Conservation (phyloP, 1,139 yeast species). For the Zygoascus meyerae region DNA sequence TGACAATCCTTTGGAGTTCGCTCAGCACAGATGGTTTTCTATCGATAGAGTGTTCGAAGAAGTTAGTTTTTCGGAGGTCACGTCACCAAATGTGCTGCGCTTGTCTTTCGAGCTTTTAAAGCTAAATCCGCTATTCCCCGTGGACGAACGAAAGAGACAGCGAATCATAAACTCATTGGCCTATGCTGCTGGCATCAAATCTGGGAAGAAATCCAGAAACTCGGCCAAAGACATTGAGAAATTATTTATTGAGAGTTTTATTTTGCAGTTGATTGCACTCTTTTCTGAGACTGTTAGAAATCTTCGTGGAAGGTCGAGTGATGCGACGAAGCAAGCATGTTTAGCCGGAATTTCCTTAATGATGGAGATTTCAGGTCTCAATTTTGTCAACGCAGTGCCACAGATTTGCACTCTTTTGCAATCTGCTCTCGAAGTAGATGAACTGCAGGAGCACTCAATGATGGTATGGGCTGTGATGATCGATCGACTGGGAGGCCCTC, state of each 20-base stretch:
- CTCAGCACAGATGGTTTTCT: slow-evolving; percentile 51
- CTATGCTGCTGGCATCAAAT: slow-evolving; percentile 16
- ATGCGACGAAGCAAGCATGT: slow-evolving; percentile 64
- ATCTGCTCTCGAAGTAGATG: slow-evolving; percentile 61
- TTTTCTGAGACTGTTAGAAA: slow-evolving; percentile 79
- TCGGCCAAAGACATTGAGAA: background rate
- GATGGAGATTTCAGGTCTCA: slow-evolving; percentile 52
- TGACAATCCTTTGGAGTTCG: slow-evolving; percentile 41
- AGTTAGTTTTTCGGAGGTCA: slow-evolving; percentile 40
- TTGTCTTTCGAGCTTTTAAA: slow-evolving; percentile 33
- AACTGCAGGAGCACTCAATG: slow-evolving; percentile 58
- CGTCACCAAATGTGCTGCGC: slow-evolving; percentile 34
- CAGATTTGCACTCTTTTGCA: slow-evolving; percentile 86
- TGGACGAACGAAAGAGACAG: slow-evolving; percentile 14
- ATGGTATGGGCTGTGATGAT: slow-evolving; percentile 59
- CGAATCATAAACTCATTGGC: slow-evolving; percentile 20
- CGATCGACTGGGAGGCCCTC: slow-evolving; percentile 40
- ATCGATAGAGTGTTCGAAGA: slow-evolving; percentile 42
- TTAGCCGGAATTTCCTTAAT: slow-evolving; percentile 68
- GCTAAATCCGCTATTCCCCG: slow-evolving; percentile 19
- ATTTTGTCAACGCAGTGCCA: slow-evolving; percentile 73
- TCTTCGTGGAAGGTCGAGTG: slow-evolving; percentile 63
- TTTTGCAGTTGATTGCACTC: slow-evolving; percentile 71
- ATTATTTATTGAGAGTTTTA: slow-evolving; percentile 27
- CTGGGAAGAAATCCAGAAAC: slow-evolving; percentile 6